Conservation (phyloP, 2,329 filamentous ascomycete genomes). For the Stemphylium beticola region DNA sequence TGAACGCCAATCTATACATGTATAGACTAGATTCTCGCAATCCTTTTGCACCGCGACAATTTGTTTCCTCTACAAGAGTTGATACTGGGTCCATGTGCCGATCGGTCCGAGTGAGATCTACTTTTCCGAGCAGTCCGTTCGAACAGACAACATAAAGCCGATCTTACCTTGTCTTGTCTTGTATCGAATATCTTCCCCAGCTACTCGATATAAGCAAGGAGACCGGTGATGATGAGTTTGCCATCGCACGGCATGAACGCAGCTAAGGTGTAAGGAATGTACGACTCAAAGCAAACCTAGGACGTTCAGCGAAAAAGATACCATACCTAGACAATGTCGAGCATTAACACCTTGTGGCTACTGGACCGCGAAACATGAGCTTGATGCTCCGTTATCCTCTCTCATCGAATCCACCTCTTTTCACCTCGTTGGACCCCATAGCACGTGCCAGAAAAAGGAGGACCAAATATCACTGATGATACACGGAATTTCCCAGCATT, state of each 20-base stretch:
- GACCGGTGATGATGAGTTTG: constrained; percentile 4
- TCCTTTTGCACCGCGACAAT: too few relatives aligned
- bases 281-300: background rate
- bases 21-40: background rate
- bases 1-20: background rate
- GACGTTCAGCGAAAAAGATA: too few relatives aligned
- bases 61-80: too few relatives aligned
- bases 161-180: too few relatives aligned
- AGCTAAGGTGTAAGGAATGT: constrained; percentile 1
- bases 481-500: background rate
- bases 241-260: constrained; percentile 1
- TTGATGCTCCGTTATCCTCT: background rate
- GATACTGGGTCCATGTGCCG: too few relatives aligned
- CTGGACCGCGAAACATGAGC: background rate
- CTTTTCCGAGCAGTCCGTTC: too few relatives aligned
- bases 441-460: background rate
- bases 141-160: too few relatives aligned
- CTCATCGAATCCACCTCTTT: background rate
- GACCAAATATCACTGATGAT: background rate
- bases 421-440: background rate
- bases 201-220: background rate
- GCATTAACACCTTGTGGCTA: too few relatives aligned
- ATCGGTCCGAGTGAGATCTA: too few relatives aligned
- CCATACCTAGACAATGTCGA: too few relatives aligned
- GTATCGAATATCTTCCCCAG: too few relatives aligned